Percentiles rank a stretch among this genome's conserved stretches.
Conservation (phyloP, 208 protist species). For the Acanthamoeba healyi region DNA sequence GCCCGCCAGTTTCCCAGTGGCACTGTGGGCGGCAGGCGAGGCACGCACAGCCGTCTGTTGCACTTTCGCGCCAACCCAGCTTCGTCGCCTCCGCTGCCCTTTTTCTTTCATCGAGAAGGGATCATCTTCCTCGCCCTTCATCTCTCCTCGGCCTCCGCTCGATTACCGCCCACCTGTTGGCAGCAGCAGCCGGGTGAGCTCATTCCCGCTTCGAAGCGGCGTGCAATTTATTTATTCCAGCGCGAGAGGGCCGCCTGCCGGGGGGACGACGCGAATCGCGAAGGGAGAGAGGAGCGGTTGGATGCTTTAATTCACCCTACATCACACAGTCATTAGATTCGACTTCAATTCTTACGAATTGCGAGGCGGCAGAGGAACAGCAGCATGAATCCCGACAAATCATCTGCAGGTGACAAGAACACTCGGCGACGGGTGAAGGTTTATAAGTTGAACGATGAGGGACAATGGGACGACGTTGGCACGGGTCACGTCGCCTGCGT, state of each 20-base stretch:
- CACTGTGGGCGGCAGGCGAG: no score
- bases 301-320: background rate
- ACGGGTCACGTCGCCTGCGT: conserved; percentile 86
- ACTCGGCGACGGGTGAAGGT: conserved; percentile 87
- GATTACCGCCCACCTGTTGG: background rate
- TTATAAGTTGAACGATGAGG: conserved; percentile 86
- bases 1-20: background rate
- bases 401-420: conserved; percentile 75
- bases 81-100: background rate
- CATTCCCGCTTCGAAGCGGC: no score
- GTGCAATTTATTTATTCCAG: conserved; percentile 15
- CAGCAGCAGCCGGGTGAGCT: no score
- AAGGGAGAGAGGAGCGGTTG: background rate
- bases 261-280: background rate
- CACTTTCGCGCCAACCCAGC: background rate
- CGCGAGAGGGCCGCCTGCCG: background rate
- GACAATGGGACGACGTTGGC: conserved; percentile 89
- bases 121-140: background rate
- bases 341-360: background rate
- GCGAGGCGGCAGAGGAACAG: conserved; percentile 13
- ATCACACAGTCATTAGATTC: background rate
- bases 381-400: conserved; percentile 25
- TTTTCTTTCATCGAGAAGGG: no score
- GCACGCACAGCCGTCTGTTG: no score
- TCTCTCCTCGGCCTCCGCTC: background rate